Evolutionary conservation across 768 basidiomycete genomes (phyloP), one percentile per base, ranked within the genome.

Genomic region (Panellus pusillus): DNA sequence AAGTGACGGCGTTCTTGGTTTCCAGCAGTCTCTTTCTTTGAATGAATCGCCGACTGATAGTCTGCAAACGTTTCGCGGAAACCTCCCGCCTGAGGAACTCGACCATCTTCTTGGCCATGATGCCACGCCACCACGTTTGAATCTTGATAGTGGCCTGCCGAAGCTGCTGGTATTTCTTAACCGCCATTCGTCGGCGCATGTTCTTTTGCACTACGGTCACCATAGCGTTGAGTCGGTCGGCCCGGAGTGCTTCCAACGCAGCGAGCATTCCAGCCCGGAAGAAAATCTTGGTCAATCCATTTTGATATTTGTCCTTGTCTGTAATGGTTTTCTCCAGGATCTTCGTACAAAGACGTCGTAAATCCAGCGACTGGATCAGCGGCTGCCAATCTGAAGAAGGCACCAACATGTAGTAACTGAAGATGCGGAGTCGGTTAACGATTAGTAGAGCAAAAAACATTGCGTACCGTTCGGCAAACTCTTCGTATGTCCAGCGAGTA

Each of bases 211-310:
- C 89, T 47, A 97, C 82, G 12, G 94, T 97, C 56, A 95, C 93
- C 73, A 99, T 83, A 18, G 86, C 77, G 66, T 96, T 95, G 48
- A 98, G 80, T 54, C 91, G 80, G 55, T 90, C 86, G 7, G 93
- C 86, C 37, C 97, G 90, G 50, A 95, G 78, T 14, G 91, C 84
- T 72, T 99, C 97, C 41, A 99, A 79, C 6, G 90, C 89, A 24
- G 97, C 96, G 50, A 99, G 87, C 93, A 98, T 98, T 59, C 97
- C 97, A 12, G 97, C 95, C 55, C 97, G 85, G 81, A 99, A 98
- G 76, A 99, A 99, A 62, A 99, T 98, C 74, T 99, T 99, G 24
- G 92, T 98, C 27, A 94, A 79, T 62, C 97, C 97, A 65, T 87
- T 86, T 72, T 99, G 97, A 71, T 94, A 97, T 77, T 96, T 98